Conservation (phyloP, 2,329 filamentous ascomycete genomes). For the Didymella segeticola region DNA sequence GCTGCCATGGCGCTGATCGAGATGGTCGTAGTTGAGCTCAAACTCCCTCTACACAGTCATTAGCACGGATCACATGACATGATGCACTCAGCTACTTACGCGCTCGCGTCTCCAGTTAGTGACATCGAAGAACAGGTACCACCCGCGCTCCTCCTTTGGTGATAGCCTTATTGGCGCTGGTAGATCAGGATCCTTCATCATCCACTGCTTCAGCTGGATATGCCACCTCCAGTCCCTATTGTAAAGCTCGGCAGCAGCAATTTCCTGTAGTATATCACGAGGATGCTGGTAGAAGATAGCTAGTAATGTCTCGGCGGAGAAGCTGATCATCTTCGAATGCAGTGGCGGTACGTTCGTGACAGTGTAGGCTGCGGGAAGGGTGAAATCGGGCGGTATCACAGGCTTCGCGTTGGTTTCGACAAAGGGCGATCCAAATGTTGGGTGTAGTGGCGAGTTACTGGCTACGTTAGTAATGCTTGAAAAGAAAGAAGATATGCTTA, state of each 20-base stretch:
- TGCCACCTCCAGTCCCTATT: constrained; percentile 63
- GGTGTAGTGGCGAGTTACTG: constrained; percentile 62
- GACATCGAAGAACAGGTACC: constrained; percentile 63
- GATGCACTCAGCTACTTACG: constrained; percentile 37
- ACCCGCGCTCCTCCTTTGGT: constrained; percentile 57
- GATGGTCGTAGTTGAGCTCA: constrained; percentile 59
- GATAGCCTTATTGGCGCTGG: constrained; percentile 53
- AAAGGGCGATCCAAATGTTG: constrained; percentile 70
- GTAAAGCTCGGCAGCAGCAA: constrained; percentile 68
- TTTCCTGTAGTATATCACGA: constrained; percentile 69
- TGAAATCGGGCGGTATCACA: constrained; percentile 66
- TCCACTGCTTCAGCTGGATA: constrained; percentile 61
- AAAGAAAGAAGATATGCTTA: constrained; percentile 45
- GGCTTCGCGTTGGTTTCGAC: constrained; percentile 64
- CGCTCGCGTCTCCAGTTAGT: constrained; percentile 60
- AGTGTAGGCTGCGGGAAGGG: constrained; percentile 67
- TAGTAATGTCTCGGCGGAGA: constrained; percentile 70
- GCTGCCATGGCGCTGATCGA: constrained; percentile 54
- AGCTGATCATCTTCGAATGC: constrained; percentile 63
- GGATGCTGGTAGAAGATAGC: constrained; percentile 75
- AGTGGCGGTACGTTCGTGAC: constrained; percentile 71
- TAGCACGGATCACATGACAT: constrained; percentile 11
- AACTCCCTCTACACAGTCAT: constrained; percentile 54
- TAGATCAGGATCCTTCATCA: constrained; percentile 60
- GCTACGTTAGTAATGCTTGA: constrained; percentile 24